Percentiles rank a stretch among this genome's conserved stretches.
Conservation (phyloP, 768 basidiomycete species). For the Crepidotus variabilis region DNA sequence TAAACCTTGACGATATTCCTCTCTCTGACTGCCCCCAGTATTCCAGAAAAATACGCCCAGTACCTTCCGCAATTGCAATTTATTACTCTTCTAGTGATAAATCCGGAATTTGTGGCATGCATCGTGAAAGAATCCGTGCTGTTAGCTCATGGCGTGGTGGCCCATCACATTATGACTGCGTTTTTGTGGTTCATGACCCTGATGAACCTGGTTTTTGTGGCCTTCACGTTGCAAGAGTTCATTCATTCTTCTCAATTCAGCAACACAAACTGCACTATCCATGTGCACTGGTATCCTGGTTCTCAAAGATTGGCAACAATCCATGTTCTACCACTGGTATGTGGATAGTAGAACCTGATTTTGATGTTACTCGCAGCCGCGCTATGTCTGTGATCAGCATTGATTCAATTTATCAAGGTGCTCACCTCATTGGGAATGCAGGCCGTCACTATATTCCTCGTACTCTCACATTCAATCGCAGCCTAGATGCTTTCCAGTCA, state of each 20-base stretch:
- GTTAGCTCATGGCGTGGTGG: conserved; percentile 24
- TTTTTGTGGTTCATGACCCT: conserved; percentile 16
- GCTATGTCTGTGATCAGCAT: conserved; percentile 22
- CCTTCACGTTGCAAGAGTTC: conserved; percentile 19
- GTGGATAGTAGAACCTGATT: conserved; percentile 23
- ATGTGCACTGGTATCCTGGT: conserved; percentile 26
- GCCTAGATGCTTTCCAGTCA: conserved; percentile 19
- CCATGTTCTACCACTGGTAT: conserved; percentile 20
- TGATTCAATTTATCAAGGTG: conserved; percentile 24
- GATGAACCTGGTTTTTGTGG: conserved; percentile 19
- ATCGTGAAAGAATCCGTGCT: conserved; percentile 24
- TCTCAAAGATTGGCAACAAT: conserved; percentile 15
- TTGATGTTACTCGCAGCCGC: conserved; percentile 7
- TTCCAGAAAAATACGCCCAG: conserved; percentile 15
- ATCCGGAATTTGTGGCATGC: conserved; percentile 25
- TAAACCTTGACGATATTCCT: conserved; percentile 11
- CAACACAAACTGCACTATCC: conserved; percentile 12
- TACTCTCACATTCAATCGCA: conserved; percentile 15
- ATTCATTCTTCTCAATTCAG: conserved; percentile 21
- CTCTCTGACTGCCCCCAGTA: conserved; percentile 16
- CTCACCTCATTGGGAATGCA: conserved; percentile 25
- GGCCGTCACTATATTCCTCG: conserved; percentile 14
- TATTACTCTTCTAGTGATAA: conserved; percentile 34
- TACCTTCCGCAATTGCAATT: conserved; percentile 23
- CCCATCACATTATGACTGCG: conserved; percentile 23